Base-by-base conservation (phyloP, 179 eudicot species). In the Spinacia oleracea region DNA sequence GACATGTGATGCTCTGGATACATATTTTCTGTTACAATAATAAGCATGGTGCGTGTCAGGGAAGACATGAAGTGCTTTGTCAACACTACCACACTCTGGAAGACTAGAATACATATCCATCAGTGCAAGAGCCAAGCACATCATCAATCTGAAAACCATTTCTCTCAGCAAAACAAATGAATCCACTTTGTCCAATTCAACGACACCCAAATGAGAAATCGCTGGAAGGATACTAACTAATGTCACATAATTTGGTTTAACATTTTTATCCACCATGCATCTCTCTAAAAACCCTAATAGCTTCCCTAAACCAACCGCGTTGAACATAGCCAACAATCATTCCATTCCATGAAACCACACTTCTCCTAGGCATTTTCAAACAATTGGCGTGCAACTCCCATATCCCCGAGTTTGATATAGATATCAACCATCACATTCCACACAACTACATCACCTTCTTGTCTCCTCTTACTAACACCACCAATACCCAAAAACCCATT, bases 51-150 rank as follows among this genome's bases (percentile, higher is more conserved):
- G n/a, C n/a, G n/a, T n/a, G n/a, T n/a, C n/a, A n/a, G n/a, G n/a
- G n/a, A 90, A 90, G 42, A 90, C 75, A 51, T 81, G 83, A 34
- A 86, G 70, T 23, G 87, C 92, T 84, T 86, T 80, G 51, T 82
- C 85, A 77, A 89, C 76, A 79, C 80, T 85, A 43, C 92, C 92
- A 76, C 89, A 86, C 80, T 88, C n/a, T n/a, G n/a, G n/a, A n/a
- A n/a, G n/a, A n/a, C n/a, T 89, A 0, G 86, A 84, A 75, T 89
- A 89, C 92, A 88, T 85, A 74, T 88, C 91, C 72, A 89, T 68
- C 70, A 89, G 77, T 31, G 92, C 89, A 64, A n/a, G 91, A 86
- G 64, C 90, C 92, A n/a, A 88, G 88, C 27, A 83, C 86, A 62
- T 63, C 88, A 70, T 86, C 89, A 64, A 89, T 83, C n/a, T 72